Evolutionary conservation across 768 basidiomycete species (phyloP).

Genomic region (Amanita subjunquillea): DNA sequence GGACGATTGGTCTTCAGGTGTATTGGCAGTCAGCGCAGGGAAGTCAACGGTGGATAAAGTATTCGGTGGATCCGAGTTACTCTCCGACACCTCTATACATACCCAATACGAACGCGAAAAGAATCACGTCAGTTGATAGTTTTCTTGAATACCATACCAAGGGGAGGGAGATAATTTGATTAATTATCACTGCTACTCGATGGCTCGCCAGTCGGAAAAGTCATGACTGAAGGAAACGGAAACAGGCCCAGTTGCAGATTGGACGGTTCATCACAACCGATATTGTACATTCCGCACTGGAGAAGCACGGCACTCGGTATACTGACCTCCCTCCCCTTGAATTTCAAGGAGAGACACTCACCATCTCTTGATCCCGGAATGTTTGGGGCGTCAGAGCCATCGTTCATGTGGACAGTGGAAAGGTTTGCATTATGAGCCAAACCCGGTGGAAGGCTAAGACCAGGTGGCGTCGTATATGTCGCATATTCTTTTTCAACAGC

Average conservation of each 20-base stretch:
- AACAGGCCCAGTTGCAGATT: conserved; percentile 24
- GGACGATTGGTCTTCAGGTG: conserved; percentile 19
- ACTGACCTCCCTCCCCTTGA: conserved; percentile 77
- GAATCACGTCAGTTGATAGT: conserved; percentile 29
- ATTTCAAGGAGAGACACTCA: conserved; percentile 49
- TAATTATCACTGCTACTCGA: conserved; percentile 18
- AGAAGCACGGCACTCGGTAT: conserved; percentile 86
- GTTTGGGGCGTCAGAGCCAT: conserved; percentile 13
- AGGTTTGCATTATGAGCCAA: conserved; percentile 14
- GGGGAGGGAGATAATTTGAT: conserved; percentile 32
- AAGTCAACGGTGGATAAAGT: conserved; percentile 65
- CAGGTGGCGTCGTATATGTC: conserved; percentile 58
- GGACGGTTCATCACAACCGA: conserved; percentile 50
- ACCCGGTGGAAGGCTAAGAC: conserved; percentile 37
- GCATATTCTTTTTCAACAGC: conserved; percentile 14
- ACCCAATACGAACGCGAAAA: conserved; percentile 18
- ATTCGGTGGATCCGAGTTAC: conserved; percentile 32
- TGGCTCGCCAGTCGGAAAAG: conserved; percentile 25
- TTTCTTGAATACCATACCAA: conserved; percentile 32
- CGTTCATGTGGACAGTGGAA: conserved; percentile 12
- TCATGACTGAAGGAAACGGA: conserved; percentile 22
- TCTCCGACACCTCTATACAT: not conserved
- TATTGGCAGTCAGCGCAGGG: conserved; percentile 47
- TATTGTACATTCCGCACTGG: conserved; percentile 77
- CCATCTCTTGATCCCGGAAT: conserved; percentile 38